A percentile compares a stretch with the other conserved stretches of the same genome.
These are phyloP conservation scores for Chrysoporthe deuterocubensis DNA, from an alignment of 2,329 filamentous ascomycete genomes.

Conservation along the genomic window DNA sequence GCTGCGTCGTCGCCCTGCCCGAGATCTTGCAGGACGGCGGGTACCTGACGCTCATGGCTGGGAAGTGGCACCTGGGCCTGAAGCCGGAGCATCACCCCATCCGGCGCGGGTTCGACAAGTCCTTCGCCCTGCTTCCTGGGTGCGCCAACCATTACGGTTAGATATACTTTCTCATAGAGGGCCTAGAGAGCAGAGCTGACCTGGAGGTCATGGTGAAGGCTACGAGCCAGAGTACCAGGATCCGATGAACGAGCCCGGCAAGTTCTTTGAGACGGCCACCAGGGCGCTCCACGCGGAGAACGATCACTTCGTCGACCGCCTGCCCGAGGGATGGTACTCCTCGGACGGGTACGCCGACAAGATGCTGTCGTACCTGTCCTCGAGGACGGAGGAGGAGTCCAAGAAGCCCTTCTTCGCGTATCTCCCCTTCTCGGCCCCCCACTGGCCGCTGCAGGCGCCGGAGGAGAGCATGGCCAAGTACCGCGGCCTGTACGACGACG, in stretches of 20 bases:
- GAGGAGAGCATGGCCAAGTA: conserved; percentile 59
- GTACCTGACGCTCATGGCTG: conserved; percentile 39
- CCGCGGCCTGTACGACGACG: conserved; percentile 62
- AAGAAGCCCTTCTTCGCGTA: conserved; percentile 61
- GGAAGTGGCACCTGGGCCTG: conserved; percentile 48
- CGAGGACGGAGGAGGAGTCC: conserved; percentile 45
- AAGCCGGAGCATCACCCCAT: conserved; percentile 60
- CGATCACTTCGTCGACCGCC: conserved; percentile 43
- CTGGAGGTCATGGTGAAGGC: conserved; percentile 39
- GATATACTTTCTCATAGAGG: not conserved
- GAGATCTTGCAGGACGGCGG: conserved; percentile 38
- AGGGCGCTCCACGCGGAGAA: conserved; percentile 44
- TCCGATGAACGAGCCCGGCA: conserved; percentile 41
- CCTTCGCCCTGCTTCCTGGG: conserved; percentile 63
- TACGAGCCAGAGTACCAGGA: conserved; percentile 49
- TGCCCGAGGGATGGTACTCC: conserved; percentile 57
- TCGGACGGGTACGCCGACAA: conserved; percentile 56
- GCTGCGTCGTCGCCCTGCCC: conserved; percentile 35
- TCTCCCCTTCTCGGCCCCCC: conserved; percentile 63
- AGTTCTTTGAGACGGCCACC: conserved; percentile 43
- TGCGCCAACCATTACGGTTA: conserved; percentile 58
- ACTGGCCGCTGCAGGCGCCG: conserved; percentile 66
- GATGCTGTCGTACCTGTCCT: conserved; percentile 45
- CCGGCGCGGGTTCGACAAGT: conserved; percentile 61
- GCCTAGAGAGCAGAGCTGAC: not conserved